Evolutionary conservation across 352 stramenopile genomes (phyloP).

Genomic region (Phytophthora tubulina): DNA sequence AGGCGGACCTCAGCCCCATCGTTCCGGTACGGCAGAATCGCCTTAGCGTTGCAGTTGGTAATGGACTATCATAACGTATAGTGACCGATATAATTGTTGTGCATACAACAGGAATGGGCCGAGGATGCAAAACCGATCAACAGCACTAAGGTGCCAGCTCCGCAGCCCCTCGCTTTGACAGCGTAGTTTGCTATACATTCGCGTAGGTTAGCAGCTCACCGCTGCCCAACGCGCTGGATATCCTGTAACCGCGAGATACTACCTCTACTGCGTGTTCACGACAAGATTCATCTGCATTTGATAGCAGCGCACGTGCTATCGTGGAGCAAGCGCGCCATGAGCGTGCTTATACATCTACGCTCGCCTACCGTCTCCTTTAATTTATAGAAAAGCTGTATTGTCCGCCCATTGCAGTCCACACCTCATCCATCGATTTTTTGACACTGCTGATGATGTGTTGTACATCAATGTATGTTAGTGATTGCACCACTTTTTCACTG

Average conservation of each 20-base stretch:
- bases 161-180: not conserved
- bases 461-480: not conserved
- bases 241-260: not conserved
- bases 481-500: slow-evolving; percentile 1
- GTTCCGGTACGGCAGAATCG: slow-evolving; percentile 24
- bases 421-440: too few species aligned
- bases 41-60: not conserved
- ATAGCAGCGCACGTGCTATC: not conserved
- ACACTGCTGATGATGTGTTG: not conserved
- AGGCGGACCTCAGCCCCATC: slow-evolving; percentile 38
- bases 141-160: slow-evolving; percentile 1
- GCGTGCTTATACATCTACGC: not conserved
- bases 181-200: not conserved
- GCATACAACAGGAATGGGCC: slow-evolving; percentile 18
- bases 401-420: too few species aligned
- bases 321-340: too few species aligned
- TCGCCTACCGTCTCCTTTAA: not conserved
- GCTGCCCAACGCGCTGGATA: not conserved
- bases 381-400: too few species aligned
- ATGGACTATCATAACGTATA: not conserved
- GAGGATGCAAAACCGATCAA: not conserved
- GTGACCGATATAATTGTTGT: not conserved
- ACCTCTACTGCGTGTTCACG: not conserved
- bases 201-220: not conserved
- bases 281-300: not conserved